Conservation (phyloP, 345 rosid species). For the Cardamine resedifolia region DNA sequence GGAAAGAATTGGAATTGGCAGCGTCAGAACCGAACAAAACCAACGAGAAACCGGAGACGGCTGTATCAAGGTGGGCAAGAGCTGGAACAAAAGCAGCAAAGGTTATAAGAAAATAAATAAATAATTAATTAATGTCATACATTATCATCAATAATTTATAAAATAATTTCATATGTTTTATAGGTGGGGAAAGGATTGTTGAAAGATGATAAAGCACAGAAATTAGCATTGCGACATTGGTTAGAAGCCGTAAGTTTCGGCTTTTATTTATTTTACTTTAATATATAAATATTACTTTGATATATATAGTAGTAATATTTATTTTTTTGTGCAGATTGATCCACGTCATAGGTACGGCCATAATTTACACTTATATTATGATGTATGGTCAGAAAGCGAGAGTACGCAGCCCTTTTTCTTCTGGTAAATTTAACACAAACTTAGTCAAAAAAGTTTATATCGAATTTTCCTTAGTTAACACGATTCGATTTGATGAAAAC, state of each 20-base stretch:
- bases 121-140: neutral
- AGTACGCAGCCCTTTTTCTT: slow-evolving; percentile 73
- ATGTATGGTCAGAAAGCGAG: slow-evolving; percentile 58
- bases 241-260: slow-evolving; percentile 86
- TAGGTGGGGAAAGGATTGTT: slow-evolving; percentile 91
- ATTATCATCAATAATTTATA: neutral
- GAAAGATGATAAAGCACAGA: slow-evolving; percentile 85
- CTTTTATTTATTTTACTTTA: neutral
- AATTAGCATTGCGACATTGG: slow-evolving; percentile 90
- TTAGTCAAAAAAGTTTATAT: neutral
- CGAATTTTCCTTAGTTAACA: neutral
- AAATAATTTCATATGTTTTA: neutral
- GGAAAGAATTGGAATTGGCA: slow-evolving; percentile 90
- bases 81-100: slow-evolving; percentile 94
- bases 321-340: slow-evolving; percentile 53
- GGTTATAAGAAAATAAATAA: slow-evolving; percentile 36
- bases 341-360: slow-evolving; percentile 88
- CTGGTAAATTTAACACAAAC: slow-evolving; percentile 45
- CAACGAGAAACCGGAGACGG: slow-evolving; percentile 71
- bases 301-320: neutral
- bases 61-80: slow-evolving; percentile 85
- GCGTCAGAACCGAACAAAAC: slow-evolving; percentile 56
- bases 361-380: slow-evolving; percentile 65
- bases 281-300: neutral
- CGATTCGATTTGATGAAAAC: neutral